phyloP scores from a whole-genome alignment of 805 yeast genomes.

The Hanseniaspora lachancei region DNA sequence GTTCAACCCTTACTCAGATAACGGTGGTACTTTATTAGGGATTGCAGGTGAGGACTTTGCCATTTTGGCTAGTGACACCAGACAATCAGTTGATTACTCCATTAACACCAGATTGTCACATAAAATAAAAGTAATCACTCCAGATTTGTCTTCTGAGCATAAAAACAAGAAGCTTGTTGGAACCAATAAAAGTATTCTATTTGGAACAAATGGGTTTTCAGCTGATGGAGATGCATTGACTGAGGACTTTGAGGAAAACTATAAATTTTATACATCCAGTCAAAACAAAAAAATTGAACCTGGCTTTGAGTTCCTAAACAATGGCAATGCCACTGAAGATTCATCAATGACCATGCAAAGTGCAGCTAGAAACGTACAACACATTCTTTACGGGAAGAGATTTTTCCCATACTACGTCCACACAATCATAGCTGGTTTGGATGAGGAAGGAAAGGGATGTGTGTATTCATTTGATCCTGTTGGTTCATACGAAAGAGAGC shows the following conservation, averaged over 20 bases:
- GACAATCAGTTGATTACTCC: constrained; percentile 86
- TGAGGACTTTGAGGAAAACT: constrained; percentile 47
- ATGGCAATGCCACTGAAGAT: neutral
- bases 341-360: constrained; percentile 44
- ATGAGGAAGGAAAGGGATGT: constrained; percentile 76
- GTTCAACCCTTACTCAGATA: constrained; percentile 86
- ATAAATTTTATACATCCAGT: constrained; percentile 88
- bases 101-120: constrained; percentile 58
- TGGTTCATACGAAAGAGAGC: constrained; percentile 94
- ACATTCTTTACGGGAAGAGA: constrained; percentile 78
- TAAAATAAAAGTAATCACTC: constrained; percentile 7
- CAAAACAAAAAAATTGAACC: constrained; percentile 41
- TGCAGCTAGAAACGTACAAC: constrained; percentile 86
- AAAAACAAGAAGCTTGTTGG: constrained; percentile 80
- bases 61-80: constrained; percentile 95
- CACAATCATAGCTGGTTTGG: constrained; percentile 88
- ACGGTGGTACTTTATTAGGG: constrained; percentile 94
- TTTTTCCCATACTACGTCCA: constrained; percentile 95
- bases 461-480: constrained; percentile 95
- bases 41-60: constrained; percentile 97
- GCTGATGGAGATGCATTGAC: constrained; percentile 87
- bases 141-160: neutral
- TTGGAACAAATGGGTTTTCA: constrained; percentile 91
- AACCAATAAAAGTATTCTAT: constrained; percentile 74
- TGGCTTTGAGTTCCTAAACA: constrained; percentile 14